Percentiles rank a stretch among this genome's conserved stretches.
These are phyloP conservation scores for Trypanosoma melophagium DNA, from an alignment of 208 protist species.

Conservation along the genomic window DNA sequence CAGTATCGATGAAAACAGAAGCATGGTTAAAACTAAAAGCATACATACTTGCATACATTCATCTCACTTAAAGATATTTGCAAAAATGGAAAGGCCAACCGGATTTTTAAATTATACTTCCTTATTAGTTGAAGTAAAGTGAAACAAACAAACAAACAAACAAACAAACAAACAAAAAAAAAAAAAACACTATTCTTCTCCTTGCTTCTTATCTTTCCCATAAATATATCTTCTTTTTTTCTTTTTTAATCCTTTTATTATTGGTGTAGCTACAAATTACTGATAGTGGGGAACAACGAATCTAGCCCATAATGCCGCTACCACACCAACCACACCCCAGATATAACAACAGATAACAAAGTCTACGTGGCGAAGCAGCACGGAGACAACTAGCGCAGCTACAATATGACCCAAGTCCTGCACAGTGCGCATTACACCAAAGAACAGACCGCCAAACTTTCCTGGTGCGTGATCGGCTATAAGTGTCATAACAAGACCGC, in stretches of 20 bases:
- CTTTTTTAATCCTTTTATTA: too few relatives aligned
- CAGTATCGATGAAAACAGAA: too few relatives aligned
- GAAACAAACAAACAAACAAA: too few relatives aligned
- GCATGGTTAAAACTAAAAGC: too few relatives aligned
- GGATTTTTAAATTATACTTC: too few relatives aligned
- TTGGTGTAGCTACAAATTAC: too few relatives aligned
- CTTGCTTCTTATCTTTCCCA: neutral
- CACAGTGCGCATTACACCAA: slow-evolving; percentile 83
- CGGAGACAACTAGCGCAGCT: slow-evolving; percentile 39
- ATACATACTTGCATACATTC: too few relatives aligned
- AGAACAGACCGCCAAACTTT: slow-evolving; percentile 61
- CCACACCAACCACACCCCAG: slow-evolving; percentile 44
- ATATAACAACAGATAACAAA: slow-evolving; percentile 47
- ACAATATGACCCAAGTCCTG: slow-evolving; percentile 78
- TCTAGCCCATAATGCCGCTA: slow-evolving; percentile 51
- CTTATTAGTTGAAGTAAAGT: too few relatives aligned
- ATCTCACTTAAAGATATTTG: too few relatives aligned
- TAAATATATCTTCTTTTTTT: slow-evolving; percentile 8
- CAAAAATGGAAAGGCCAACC: too few relatives aligned
- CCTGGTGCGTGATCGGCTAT: slow-evolving; percentile 64
- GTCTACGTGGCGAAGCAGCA: slow-evolving; percentile 35
- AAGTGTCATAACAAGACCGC: slow-evolving; percentile 80
- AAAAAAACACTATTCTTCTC: too few relatives aligned
- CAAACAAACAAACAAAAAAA: too few relatives aligned
- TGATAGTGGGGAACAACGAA: slow-evolving; percentile 46